A percentile compares a stretch with the other conserved stretches of the same genome.
These are phyloP conservation scores for Gossypium thurberi DNA, from an alignment of 345 rosid species.

Conservation along the genomic window DNA sequence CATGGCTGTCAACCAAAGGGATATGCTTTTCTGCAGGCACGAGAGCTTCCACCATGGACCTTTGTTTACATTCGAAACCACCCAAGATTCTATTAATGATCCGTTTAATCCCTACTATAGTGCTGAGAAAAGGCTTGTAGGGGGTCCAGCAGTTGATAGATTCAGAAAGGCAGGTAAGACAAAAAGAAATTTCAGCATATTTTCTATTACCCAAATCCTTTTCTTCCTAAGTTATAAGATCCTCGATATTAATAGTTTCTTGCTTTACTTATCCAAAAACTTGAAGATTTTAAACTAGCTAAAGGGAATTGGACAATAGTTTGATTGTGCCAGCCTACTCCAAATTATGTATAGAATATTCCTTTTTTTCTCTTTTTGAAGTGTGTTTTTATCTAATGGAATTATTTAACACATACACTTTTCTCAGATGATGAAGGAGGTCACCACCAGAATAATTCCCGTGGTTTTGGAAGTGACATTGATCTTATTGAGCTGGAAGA, in stretches of 20 bases:
- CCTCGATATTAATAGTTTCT: background rate
- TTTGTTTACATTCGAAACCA: constrained; percentile 25
- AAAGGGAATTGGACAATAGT: background rate
- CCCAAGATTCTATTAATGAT: constrained; percentile 22
- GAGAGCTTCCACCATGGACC: constrained; percentile 58
- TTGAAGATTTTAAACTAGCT: background rate
- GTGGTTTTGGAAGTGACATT: constrained; percentile 14
- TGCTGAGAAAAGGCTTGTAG: constrained; percentile 6
- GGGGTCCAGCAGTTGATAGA: constrained; percentile 11
- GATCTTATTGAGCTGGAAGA: constrained; percentile 24
- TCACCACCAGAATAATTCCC: constrained; percentile 18
- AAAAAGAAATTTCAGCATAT: background rate
- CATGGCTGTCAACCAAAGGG: constrained; percentile 42
- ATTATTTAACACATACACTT: background rate
- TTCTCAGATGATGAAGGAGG: constrained; percentile 35
- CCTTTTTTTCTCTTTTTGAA: background rate
- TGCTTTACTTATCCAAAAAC: background rate
- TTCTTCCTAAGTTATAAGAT: background rate
- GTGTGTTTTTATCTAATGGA: background rate
- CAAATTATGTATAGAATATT: background rate
- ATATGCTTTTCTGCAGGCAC: constrained; percentile 59
- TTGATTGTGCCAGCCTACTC: background rate
- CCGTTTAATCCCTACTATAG: constrained; percentile 3
- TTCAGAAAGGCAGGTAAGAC: constrained; percentile 23
- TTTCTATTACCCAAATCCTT: background rate